Percentiles rank a stretch among this genome's conserved stretches.
These are phyloP conservation scores for Monosporascus sp. DNA, from an alignment of 2,329 filamentous ascomycete genomes.

Conservation along the genomic window DNA sequence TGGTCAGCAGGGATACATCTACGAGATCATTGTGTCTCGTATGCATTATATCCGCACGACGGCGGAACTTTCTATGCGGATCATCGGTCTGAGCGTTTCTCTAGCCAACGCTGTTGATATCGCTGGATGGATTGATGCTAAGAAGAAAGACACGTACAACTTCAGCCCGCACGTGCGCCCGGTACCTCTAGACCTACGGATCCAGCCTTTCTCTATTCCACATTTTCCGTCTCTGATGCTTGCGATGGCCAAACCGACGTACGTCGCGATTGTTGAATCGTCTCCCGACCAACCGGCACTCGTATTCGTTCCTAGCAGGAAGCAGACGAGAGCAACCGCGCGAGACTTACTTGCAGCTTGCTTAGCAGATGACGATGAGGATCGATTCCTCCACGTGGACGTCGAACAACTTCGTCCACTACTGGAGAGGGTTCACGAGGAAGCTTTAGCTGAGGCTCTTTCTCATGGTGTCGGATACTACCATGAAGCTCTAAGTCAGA, in stretches of 20 bases:
- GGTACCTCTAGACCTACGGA: constrained; percentile 85
- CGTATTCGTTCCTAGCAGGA: constrained; percentile 87
- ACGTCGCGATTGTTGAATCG: constrained; percentile 81
- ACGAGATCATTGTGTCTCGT: constrained; percentile 94
- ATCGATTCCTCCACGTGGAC: constrained; percentile 85
- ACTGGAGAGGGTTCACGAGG: constrained; percentile 78
- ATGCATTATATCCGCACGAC: constrained; percentile 96
- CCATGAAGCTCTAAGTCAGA: constrained; percentile 84
- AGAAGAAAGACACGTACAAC: constrained; percentile 97
- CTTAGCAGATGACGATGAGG: constrained; percentile 83
- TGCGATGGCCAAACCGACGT: constrained; percentile 94
- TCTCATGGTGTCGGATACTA: constrained; percentile 96
- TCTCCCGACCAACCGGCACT: constrained; percentile 86
- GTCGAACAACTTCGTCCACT: constrained; percentile 77
- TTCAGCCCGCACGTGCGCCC: constrained; percentile 91
- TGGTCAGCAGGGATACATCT: constrained; percentile 79
- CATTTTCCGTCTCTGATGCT: constrained; percentile 98
- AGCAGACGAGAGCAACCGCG: constrained; percentile 84
- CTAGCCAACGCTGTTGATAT: constrained; percentile 90
- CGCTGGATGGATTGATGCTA: constrained; percentile 96
- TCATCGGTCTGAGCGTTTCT: constrained; percentile 86
- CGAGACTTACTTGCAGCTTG: constrained; percentile 85
- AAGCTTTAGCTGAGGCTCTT: constrained; percentile 80
- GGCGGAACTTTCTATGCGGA: constrained; percentile 77
- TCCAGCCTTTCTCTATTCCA: constrained; percentile 92